These are phyloP conservation scores for Coemansia sp. DNA, from an alignment of 192 early-diverging fungal genomes.

Conservation along the genomic window DNA sequence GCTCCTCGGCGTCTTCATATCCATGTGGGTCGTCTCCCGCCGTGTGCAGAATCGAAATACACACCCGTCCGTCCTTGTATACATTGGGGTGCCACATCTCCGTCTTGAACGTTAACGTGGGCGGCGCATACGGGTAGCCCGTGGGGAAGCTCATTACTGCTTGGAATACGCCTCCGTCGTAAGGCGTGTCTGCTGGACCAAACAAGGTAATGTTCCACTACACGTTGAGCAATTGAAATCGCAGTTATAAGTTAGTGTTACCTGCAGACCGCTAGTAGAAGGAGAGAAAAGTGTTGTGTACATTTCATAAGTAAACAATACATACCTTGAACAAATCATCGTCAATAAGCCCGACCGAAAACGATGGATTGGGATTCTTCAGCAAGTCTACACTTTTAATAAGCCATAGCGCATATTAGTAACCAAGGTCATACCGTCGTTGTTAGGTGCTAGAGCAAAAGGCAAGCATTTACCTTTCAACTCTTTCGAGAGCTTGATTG, in stretches of 20 bases:
- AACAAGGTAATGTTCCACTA: slow-evolving; percentile 92
- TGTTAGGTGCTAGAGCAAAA: not conserved
- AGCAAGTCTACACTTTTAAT: slow-evolving; percentile 64
- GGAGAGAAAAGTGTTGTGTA: not conserved
- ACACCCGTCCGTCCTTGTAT: slow-evolving; percentile 87
- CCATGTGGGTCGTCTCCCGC: slow-evolving; percentile 90
- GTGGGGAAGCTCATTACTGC: slow-evolving; percentile 73
- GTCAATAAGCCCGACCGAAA: slow-evolving; percentile 90
- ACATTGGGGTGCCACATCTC: slow-evolving; percentile 98
- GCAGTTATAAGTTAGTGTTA: not conserved
- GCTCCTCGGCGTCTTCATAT: slow-evolving; percentile 87
- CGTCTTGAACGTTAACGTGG: slow-evolving; percentile 80
- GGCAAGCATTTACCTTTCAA: slow-evolving; percentile 27
- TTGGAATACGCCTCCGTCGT: slow-evolving; percentile 96
- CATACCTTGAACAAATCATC: slow-evolving; percentile 87
- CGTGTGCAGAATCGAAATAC: slow-evolving; percentile 92
- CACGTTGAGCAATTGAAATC: not conserved
- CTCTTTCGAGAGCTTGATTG: slow-evolving; percentile 36
- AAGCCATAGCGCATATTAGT: not conserved
- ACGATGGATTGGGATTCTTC: slow-evolving; percentile 74
- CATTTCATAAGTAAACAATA: not conserved
- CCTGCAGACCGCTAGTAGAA: not conserved
- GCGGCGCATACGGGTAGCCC: slow-evolving; percentile 87
- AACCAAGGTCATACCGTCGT: not conserved
- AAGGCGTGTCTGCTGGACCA: slow-evolving; percentile 84